phyloP scores from a whole-genome alignment of 257 asterid species.

The Plectranthus barbatus region DNA sequence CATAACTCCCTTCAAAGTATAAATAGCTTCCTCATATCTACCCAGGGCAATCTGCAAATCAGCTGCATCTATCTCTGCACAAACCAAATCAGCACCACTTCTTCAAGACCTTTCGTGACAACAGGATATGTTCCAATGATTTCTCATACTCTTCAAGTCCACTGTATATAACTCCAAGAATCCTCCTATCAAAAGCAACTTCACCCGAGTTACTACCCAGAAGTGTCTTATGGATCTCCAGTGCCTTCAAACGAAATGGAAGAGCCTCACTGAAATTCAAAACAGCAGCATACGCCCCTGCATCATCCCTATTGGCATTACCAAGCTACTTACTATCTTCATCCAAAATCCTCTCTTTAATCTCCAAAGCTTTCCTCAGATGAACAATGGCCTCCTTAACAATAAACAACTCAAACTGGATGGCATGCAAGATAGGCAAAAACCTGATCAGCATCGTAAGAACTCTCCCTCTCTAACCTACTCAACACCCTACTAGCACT shows the following conservation, averaged over 20 bases:
- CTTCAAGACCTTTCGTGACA: slow-evolving; percentile 72
- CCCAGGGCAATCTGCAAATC: slow-evolving; percentile 89
- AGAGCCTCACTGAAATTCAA: slow-evolving; percentile 70
- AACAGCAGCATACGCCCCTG: slow-evolving; percentile 75
- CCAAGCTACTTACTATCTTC: slow-evolving; percentile 73
- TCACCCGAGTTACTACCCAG: slow-evolving; percentile 77
- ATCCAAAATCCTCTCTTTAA: slow-evolving; percentile 63
- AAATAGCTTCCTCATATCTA: slow-evolving; percentile 63
- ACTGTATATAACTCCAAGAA: slow-evolving; percentile 78
- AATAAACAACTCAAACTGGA: slow-evolving; percentile 65
- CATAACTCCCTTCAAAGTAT: slow-evolving; percentile 62
- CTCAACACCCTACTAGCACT: slow-evolving; percentile 68
- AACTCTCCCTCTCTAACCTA: slow-evolving; percentile 41
- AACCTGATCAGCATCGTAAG: slow-evolving; percentile 37
- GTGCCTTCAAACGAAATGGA: slow-evolving; percentile 72
- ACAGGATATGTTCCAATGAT: slow-evolving; percentile 75
- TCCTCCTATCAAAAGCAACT: slow-evolving; percentile 79
- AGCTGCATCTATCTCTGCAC: slow-evolving; percentile 88
- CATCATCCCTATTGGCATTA: slow-evolving; percentile 72
- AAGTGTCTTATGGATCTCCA: slow-evolving; percentile 56
- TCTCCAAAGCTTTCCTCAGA: slow-evolving; percentile 68
- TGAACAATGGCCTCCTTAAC: slow-evolving; percentile 75
- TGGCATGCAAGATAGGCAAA: slow-evolving; percentile 68
- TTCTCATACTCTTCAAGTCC: slow-evolving; percentile 77
- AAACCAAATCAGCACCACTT: slow-evolving; percentile 81